These are phyloP conservation scores for Cornus kousa DNA, from an alignment of 148 eudicot species.

Conservation along the genomic window DNA sequence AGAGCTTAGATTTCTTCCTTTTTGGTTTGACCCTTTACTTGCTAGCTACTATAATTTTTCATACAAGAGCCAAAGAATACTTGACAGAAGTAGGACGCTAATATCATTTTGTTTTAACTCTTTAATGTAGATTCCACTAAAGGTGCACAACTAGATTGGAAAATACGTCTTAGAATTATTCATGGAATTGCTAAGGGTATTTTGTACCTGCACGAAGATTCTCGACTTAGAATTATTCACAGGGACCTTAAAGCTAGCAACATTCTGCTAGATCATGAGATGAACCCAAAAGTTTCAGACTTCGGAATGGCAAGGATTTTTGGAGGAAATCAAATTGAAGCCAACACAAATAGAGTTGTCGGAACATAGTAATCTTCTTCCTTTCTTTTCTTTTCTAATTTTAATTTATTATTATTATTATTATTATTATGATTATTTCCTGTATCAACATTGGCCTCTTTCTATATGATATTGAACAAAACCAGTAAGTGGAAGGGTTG, in stretches of 20 bases:
- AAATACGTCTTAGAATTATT: slow-evolving; percentile 5
- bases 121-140: slow-evolving; percentile 16
- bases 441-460: background rate
- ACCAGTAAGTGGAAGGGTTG: no score
- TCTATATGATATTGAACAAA: no score
- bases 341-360: slow-evolving; percentile 11
- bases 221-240: slow-evolving; percentile 18
- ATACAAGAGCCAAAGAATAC: background rate
- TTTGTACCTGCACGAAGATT: slow-evolving; percentile 20
- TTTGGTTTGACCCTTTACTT: background rate
- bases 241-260: slow-evolving; percentile 1
- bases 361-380: slow-evolving; percentile 18
- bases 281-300: slow-evolving; percentile 7
- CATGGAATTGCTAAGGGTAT: slow-evolving; percentile 11
- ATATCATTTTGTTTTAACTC: background rate
- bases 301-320: slow-evolving; percentile 16
- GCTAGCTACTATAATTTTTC: background rate
- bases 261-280: slow-evolving; percentile 1
- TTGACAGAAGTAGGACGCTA: background rate
- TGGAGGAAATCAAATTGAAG: slow-evolving; percentile 14
- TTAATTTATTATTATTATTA: no score
- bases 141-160: slow-evolving; percentile 16
- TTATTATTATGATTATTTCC: background rate
- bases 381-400: no score
- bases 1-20: slow-evolving; percentile 28